These are phyloP conservation scores for Bathelium albidoporum DNA, from an alignment of 495 filamentous ascomycete species.

Conservation along the genomic window DNA sequence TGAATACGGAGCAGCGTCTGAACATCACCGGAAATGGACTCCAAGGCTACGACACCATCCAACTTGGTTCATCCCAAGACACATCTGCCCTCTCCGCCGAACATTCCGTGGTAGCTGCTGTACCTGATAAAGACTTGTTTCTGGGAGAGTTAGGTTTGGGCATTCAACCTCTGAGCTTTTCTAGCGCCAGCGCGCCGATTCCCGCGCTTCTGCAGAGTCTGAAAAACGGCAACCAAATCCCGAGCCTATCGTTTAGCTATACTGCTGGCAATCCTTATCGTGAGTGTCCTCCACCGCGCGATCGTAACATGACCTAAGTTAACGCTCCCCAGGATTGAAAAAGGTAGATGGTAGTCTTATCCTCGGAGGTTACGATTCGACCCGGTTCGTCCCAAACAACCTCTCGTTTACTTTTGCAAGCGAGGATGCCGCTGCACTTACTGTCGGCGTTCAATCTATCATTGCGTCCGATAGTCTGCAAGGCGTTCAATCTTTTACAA, in stretches of 20 bases:
- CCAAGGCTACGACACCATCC: slow-evolving; percentile 44
- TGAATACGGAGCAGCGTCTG: slow-evolving; percentile 25
- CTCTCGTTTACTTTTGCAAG: slow-evolving; percentile 5
- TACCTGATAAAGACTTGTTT: slow-evolving; percentile 41
- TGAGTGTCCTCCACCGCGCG: too few relatives aligned
- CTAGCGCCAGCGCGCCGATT: slow-evolving; percentile 34
- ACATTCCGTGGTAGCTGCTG: slow-evolving; percentile 30
- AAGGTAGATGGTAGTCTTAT: slow-evolving; percentile 7
- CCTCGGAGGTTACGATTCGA: slow-evolving; percentile 8
- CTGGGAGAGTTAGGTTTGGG: slow-evolving; percentile 46
- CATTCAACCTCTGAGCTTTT: slow-evolving; percentile 41
- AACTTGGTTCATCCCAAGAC: slow-evolving; percentile 34
- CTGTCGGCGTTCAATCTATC: slow-evolving; percentile 8
- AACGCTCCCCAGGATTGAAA: neutral
- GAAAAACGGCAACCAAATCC: slow-evolving; percentile 13
- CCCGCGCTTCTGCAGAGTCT: slow-evolving; percentile 33
- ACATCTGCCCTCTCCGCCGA: slow-evolving; percentile 5
- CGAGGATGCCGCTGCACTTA: neutral
- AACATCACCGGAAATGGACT: slow-evolving; percentile 33
- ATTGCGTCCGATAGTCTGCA: neutral
- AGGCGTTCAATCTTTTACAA: neutral
- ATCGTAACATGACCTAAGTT: too few relatives aligned
- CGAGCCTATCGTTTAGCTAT: slow-evolving; percentile 26
- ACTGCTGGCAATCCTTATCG: slow-evolving; percentile 28
- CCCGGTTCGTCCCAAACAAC: slow-evolving; percentile 7